phyloP scores from a whole-genome alignment of 1,284 basidiomycete species.

The Fereydounia khargensis region DNA sequence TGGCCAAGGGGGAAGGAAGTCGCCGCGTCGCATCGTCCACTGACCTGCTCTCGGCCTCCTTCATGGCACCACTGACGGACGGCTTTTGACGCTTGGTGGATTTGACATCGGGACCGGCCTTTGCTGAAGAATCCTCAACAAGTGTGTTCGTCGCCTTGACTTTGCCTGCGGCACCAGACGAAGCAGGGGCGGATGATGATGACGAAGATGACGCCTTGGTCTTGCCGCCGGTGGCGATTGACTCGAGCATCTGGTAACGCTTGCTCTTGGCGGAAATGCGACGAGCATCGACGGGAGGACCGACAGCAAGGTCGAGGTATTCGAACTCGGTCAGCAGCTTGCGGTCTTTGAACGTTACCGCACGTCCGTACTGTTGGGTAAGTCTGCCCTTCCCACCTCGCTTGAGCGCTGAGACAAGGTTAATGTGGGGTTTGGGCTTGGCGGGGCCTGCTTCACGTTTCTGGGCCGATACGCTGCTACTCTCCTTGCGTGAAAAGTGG shows the following conservation, averaged over 20 bases:
- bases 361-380: conserved; percentile 59
- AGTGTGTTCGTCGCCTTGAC: too few relatives aligned
- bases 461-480: conserved; percentile 15
- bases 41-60: too few relatives aligned
- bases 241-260: conserved; percentile 57
- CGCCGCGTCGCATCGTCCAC: too few relatives aligned
- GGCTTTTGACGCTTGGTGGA: too few relatives aligned
- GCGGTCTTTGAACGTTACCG: conserved; percentile 61
- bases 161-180: neutral
- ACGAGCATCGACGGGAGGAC: conserved; percentile 58
- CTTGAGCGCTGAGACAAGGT: conserved; percentile 59
- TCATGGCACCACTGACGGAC: too few relatives aligned
- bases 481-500: conserved; percentile 32
- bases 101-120: too few relatives aligned
- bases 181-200: neutral
- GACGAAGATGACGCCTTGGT: conserved; percentile 23
- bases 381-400: conserved; percentile 60
- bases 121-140: too few relatives aligned
- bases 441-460: conserved; percentile 11
- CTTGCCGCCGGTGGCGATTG: conserved; percentile 59
- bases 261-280: conserved; percentile 58
- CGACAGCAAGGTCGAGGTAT: conserved; percentile 61
- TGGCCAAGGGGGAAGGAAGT: conserved; percentile 28
- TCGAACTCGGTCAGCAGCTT: conserved; percentile 59
- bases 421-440: conserved; percentile 34